Percentiles rank a stretch among this genome's conserved stretches.
phyloP scores from a whole-genome alignment of 108 stramenopile species.

The Licmophora abbreviata region DNA sequence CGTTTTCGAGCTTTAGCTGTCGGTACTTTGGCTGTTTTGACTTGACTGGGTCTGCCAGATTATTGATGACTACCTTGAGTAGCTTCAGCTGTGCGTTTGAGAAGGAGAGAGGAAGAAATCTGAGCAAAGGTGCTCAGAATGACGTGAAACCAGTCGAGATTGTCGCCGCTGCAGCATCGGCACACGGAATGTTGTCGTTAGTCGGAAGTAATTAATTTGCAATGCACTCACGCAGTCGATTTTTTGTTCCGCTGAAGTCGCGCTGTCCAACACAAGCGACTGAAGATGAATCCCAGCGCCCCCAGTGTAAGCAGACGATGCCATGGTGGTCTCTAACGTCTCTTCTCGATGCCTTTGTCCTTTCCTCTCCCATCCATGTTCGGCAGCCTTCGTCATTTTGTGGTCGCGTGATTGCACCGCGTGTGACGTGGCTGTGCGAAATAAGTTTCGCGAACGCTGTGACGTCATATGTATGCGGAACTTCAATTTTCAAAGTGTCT shows the following conservation, averaged over 20 bases:
- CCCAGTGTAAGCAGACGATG: no score
- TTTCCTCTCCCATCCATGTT: no score
- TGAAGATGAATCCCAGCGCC: conserved; percentile 14
- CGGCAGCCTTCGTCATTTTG: no score
- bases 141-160: not conserved
- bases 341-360: no score
- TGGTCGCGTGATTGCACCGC: no score
- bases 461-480: no score
- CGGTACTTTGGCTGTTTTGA: conserved; percentile 41
- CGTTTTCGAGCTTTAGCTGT: conserved; percentile 40
- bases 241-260: conserved; percentile 15
- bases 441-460: no score
- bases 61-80: conserved; percentile 47
- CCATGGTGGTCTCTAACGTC: no score
- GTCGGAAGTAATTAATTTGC: not conserved
- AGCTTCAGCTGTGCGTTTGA: conserved; percentile 45
- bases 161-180: not conserved
- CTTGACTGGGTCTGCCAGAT: conserved; percentile 51
- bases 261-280: conserved; percentile 11
- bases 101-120: not conserved
- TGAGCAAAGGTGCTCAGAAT: not conserved
- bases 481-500: no score
- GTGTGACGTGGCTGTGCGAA: no score
- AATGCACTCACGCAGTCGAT: conserved; percentile 17
- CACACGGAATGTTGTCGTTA: not conserved